Conservation (phyloP, 2,329 filamentous ascomycete genomes). For the Microdochium nivale region DNA sequence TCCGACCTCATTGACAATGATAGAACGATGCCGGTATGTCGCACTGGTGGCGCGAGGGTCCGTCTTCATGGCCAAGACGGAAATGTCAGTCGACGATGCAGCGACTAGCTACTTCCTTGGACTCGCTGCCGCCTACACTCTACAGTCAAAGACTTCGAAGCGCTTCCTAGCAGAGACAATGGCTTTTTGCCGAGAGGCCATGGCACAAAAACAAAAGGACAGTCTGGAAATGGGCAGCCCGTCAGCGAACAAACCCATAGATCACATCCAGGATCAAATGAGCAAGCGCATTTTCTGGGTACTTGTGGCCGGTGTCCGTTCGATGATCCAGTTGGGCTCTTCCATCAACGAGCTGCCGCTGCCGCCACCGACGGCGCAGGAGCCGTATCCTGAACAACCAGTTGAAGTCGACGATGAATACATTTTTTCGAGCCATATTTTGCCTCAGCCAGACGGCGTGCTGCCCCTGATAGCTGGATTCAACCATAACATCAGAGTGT, state of each 20-base stretch:
- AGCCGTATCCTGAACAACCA: conserved; percentile 72
- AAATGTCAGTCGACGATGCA: conserved; percentile 51
- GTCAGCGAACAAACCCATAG: conserved; percentile 39
- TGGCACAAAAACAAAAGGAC: conserved; percentile 49
- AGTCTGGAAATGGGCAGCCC: conserved; percentile 22
- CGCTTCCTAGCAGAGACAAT: conserved; percentile 67
- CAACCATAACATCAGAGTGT: conserved; percentile 70
- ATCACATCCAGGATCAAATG: conserved; percentile 65
- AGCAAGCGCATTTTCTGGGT: conserved; percentile 80
- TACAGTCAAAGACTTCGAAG: conserved; percentile 58
- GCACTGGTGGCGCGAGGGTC: conserved; percentile 59
- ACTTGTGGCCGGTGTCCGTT: conserved; percentile 65
- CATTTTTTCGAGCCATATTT: conserved; percentile 62
- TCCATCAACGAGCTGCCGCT: conserved; percentile 65
- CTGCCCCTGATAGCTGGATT: conserved; percentile 72
- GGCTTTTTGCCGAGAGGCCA: conserved; percentile 59
- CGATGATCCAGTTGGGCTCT: conserved; percentile 69
- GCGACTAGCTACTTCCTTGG: conserved; percentile 71
- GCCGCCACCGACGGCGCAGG: conserved; percentile 64
- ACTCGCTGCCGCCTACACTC: conserved; percentile 57
- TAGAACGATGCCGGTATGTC: conserved; percentile 62
- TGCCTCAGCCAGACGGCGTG: conserved; percentile 57
- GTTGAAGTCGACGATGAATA: conserved; percentile 78
- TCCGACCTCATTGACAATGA: conserved; percentile 59
- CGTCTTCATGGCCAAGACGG: conserved; percentile 31